Evolutionary conservation across 805 yeast species (phyloP), one percentile per base, ranked within the genome.

Genomic region (Kregervanrija pseudodelftensis): DNA sequence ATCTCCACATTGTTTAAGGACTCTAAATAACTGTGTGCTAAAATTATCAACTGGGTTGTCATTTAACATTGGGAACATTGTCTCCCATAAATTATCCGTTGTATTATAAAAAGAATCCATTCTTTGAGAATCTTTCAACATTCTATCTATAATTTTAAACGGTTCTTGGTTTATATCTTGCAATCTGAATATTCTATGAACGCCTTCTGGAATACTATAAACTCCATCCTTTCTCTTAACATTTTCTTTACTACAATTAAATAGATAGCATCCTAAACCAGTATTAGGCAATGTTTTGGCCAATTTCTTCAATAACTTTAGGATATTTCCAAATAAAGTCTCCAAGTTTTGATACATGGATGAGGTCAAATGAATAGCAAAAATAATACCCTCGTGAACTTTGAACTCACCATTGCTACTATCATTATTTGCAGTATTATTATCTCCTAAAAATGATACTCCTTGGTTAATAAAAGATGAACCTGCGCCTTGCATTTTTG

Each of bases 241-340:
- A 16, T 45, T 34, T 14, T 63, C 44, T 43, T 66, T 36, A 42
- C 50, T 54, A 60, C 76, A 74, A 56, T 75, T 78, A 63, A 76
- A 78, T 12, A 84, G 57, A 54, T 80, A 76, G 39, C 89, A 75
- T 0, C 96, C 97, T 22, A 87, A 67, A 0, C 87, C 90, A 1
- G 91, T 82, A 38, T 70, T 68, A 1, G 89, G 86, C 34, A 77
- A 63, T 0, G 82, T 71, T 32, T 84, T 77, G 2, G 84, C 77
- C 46, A 86, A 66, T 40, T 79, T 82, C 3, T 81, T 69, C 64
- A 88, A 74, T 33, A 87, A 65, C n/a, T 76, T 79, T 42, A 73
- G 67, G 7, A 85, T 67, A 2, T 84, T 72, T 11, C 69, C 69
- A 13, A 90, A 56, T 9, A 83, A 77, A 2, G 41, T 36, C 2